phyloP scores from a whole-genome alignment of 805 yeast genomes.

The Blastobotrys americana region DNA sequence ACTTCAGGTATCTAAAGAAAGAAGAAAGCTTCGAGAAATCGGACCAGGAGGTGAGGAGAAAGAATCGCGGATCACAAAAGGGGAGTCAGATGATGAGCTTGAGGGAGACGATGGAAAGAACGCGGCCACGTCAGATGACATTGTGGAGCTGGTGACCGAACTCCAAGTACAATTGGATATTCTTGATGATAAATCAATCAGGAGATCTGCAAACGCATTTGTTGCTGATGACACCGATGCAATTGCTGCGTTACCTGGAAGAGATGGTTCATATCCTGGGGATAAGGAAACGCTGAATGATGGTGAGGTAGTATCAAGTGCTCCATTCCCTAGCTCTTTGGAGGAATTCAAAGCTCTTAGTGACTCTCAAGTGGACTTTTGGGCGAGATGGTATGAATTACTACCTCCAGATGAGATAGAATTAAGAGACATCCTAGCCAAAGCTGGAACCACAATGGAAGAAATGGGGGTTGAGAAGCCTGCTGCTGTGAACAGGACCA shows the following conservation, averaged over 20 bases:
- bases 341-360: constrained; percentile 44
- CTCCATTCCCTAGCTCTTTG: constrained; percentile 50
- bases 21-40: constrained; percentile 27
- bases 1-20: constrained; percentile 54
- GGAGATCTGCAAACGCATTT: constrained; percentile 60
- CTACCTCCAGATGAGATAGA: constrained; percentile 58
- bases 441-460: constrained; percentile 30
- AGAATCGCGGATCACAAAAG: constrained; percentile 1
- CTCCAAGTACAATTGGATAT: constrained; percentile 79
- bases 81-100: constrained; percentile 9
- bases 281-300: constrained; percentile 12
- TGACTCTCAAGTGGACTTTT: constrained; percentile 41
- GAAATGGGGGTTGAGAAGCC: constrained; percentile 33
- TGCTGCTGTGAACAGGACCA: constrained; percentile 29
- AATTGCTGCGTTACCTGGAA: constrained; percentile 65
- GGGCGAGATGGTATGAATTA: constrained; percentile 70
- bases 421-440: constrained; percentile 43
- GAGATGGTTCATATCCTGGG: constrained; percentile 66
- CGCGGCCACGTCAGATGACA: constrained; percentile 63
- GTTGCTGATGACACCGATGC: constrained; percentile 36
- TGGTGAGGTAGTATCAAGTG: constrained; percentile 1
- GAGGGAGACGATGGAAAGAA: constrained; percentile 9
- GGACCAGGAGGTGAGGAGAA: constrained; percentile 12
- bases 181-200: constrained; percentile 64
- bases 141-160: constrained; percentile 82